Evolutionary conservation across 78 protist genomes (phyloP).

Genomic region (Speleostelium caveatum): DNA sequence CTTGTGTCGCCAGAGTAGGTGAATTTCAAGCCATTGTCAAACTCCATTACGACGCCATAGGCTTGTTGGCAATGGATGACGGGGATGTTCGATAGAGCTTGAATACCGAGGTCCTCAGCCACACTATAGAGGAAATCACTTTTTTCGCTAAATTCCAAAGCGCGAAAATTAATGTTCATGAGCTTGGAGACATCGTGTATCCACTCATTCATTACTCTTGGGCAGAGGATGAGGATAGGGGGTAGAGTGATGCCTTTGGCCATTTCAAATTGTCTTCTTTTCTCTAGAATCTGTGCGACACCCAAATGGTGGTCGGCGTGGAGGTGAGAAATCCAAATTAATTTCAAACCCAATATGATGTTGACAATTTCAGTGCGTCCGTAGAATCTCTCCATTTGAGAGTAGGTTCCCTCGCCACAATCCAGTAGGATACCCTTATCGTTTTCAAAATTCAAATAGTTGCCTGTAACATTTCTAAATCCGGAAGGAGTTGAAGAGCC

Average conservation of each 20-base stretch:
- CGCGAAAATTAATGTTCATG: conserved; percentile 4
- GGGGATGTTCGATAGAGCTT: conserved; percentile 24
- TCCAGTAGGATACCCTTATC: conserved; percentile 83
- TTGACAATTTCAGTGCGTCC: conserved; percentile 62
- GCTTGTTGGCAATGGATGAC: conserved; percentile 86
- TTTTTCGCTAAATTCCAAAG: neutral
- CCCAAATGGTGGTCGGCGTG: conserved; percentile 99
- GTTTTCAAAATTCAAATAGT: conserved; percentile 3
- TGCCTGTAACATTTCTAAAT: conserved; percentile 91
- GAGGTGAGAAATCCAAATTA: conserved; percentile 95
- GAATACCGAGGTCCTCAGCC: conserved; percentile 19
- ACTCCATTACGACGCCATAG: conserved; percentile 71
- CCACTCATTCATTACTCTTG: conserved; percentile 42
- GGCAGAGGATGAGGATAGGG: conserved; percentile 34
- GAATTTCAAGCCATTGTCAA: conserved; percentile 59
- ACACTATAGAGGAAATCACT: neutral
- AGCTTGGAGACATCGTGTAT: conserved; percentile 5
- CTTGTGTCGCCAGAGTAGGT: conserved; percentile 96
- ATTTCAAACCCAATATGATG: conserved; percentile 1
- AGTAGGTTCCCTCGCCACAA: conserved; percentile 96
- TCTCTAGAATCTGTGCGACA: conserved; percentile 36
- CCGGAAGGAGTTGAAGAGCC: conserved; percentile 93
- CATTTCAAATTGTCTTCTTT: conserved; percentile 10
- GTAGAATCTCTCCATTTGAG: conserved; percentile 89
- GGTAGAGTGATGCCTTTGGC: neutral